A percentile compares a stretch with the other conserved stretches of the same genome.
These are phyloP conservation scores for Nepenthes gracilis DNA, from an alignment of 148 eudicot species.

Conservation along the genomic window DNA sequence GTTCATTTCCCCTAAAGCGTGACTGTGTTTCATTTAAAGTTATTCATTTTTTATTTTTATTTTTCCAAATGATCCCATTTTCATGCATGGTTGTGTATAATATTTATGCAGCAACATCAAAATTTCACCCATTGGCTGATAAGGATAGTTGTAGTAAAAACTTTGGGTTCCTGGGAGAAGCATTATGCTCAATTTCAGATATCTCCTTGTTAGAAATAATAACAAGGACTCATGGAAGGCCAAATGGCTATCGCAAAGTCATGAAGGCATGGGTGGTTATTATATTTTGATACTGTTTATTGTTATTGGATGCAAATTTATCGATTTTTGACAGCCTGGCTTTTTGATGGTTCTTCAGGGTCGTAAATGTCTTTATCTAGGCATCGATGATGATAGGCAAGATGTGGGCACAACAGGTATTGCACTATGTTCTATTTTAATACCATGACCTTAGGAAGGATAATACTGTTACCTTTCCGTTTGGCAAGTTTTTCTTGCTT, in stretches of 20 bases:
- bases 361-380: constrained; percentile 65
- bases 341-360: constrained; percentile 40
- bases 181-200: constrained; percentile 80
- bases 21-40: too few species aligned
- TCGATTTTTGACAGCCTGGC: neutral
- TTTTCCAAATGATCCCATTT: neutral
- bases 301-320: neutral
- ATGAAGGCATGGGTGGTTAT: constrained; percentile 46
- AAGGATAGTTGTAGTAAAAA: constrained; percentile 20
- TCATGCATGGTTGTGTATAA: constrained; percentile 1
- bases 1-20: too few species aligned
- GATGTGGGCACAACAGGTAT: constrained; percentile 88
- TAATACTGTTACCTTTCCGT: neutral
- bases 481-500: neutral
- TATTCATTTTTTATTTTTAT: neutral
- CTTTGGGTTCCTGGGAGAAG: constrained; percentile 89
- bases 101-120: constrained; percentile 61
- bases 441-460: neutral
- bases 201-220: constrained; percentile 70
- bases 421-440: neutral
- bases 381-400: constrained; percentile 63
- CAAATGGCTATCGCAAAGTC: constrained; percentile 88
- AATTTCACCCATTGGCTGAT: constrained; percentile 24
- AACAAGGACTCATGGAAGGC: constrained; percentile 77
- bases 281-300: neutral